phyloP scores from a whole-genome alignment of 257 asterid species.

The Salvia splendens region DNA sequence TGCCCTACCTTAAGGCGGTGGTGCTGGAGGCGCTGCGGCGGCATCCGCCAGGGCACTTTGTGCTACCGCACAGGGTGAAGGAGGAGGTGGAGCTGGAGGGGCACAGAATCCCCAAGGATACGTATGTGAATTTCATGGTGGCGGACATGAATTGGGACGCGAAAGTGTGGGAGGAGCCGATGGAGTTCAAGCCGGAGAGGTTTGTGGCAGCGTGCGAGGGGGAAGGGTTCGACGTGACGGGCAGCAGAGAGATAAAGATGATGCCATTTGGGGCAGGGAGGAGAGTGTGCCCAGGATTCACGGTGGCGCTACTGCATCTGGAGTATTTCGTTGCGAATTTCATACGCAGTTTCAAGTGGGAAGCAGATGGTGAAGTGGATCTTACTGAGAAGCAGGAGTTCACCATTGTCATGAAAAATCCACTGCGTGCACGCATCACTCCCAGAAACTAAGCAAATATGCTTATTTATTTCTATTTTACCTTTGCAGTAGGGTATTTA shows the following conservation, averaged over 20 bases:
- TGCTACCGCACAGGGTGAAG: slow-evolving; percentile 56
- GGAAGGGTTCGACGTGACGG: slow-evolving; percentile 50
- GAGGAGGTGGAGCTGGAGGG: slow-evolving; percentile 51
- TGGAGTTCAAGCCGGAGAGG: slow-evolving; percentile 76
- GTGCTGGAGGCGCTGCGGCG: slow-evolving; percentile 65
- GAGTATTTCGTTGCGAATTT: slow-evolving; percentile 70
- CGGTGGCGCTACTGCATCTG: slow-evolving; percentile 62
- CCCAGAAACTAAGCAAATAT: slow-evolving; percentile 24
- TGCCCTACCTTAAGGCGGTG: slow-evolving; percentile 63
- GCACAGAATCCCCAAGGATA: slow-evolving; percentile 45
- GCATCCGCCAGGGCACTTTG: slow-evolving; percentile 74
- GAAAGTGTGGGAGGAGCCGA: slow-evolving; percentile 64
- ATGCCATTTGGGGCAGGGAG: slow-evolving; percentile 86
- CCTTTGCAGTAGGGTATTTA: no score
- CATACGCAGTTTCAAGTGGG: slow-evolving; percentile 57
- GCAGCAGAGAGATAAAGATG: slow-evolving; percentile 77
- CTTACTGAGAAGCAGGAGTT: slow-evolving; percentile 59
- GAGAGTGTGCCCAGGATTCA: slow-evolving; percentile 57
- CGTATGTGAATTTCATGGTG: slow-evolving; percentile 63
- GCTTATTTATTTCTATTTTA: no score
- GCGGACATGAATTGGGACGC: slow-evolving; percentile 73
- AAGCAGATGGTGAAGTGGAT: slow-evolving; percentile 45
- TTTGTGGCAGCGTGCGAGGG: slow-evolving; percentile 37
- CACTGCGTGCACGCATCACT: slow-evolving; percentile 41
- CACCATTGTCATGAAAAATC: slow-evolving; percentile 62